A percentile compares a stretch with the other conserved stretches of the same genome.
These are phyloP conservation scores for Fusarium subtropicale DNA, from an alignment of 2,329 filamentous ascomycete genomes.

Conservation along the genomic window DNA sequence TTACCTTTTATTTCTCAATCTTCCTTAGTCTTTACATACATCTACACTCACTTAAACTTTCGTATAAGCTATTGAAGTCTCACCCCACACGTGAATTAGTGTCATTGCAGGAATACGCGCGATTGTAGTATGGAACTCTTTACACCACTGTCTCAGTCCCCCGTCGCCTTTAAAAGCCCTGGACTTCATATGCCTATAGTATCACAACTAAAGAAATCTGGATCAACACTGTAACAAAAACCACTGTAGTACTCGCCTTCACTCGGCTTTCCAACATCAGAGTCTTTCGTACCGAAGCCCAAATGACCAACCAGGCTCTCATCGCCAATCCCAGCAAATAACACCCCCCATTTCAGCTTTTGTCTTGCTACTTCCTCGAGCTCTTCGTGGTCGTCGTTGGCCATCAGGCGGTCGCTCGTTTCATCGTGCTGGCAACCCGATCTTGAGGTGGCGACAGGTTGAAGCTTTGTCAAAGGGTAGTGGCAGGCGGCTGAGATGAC, in stretches of 20 bases:
- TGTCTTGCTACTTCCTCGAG: not conserved
- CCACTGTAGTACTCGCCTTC: slow-evolving; percentile 35
- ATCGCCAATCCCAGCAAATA: slow-evolving; percentile 11
- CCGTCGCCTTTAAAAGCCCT: no score
- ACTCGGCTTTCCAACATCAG: slow-evolving; percentile 11
- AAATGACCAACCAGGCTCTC: slow-evolving; percentile 23
- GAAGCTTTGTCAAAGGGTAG: slow-evolving; percentile 3
- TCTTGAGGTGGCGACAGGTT: not conserved
- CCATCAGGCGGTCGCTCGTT: not conserved
- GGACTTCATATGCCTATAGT: no score
- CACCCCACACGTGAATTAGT: no score
- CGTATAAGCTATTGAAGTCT: no score
- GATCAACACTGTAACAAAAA: not conserved
- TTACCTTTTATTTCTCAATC: no score
- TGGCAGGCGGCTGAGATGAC: slow-evolving; percentile 40
- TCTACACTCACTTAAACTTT: no score
- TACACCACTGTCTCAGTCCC: no score
- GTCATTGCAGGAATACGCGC: no score
- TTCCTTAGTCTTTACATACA: no score
- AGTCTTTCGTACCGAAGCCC: slow-evolving; percentile 30
- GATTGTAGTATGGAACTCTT: no score
- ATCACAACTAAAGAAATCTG: no score
- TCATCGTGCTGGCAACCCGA: not conserved
- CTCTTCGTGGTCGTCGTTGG: not conserved
- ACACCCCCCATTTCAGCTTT: slow-evolving; percentile 28